Evolutionary conservation across 2,329 filamentous ascomycete genomes (phyloP).

Genomic region (Cercospora sojina): DNA sequence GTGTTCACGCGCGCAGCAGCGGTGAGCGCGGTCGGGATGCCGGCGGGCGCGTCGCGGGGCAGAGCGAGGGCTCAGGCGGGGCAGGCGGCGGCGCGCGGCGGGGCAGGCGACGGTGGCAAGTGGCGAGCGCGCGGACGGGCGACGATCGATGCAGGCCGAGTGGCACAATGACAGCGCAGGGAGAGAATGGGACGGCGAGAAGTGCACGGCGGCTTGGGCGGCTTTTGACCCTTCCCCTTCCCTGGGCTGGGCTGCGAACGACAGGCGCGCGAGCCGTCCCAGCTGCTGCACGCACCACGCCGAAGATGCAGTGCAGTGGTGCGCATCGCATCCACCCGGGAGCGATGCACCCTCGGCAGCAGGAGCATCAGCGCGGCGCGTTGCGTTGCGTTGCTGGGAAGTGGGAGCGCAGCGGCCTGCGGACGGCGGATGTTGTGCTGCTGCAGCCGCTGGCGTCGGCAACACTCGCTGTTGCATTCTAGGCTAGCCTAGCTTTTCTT

Average conservation of each 20-base stretch:
- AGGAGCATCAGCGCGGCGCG: background rate
- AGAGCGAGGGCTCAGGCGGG: background rate
- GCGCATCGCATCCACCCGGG: background rate
- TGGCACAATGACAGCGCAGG: conserved; percentile 3
- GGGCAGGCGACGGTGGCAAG: background rate
- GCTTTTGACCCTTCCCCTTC: conserved; percentile 3
- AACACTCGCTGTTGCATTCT: background rate
- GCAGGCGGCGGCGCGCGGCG: background rate
- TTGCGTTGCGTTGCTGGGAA: background rate
- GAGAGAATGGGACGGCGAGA: no score
- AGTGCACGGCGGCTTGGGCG: background rate
- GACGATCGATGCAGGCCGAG: background rate
- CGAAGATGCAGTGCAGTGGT: background rate
- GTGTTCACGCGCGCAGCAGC: background rate
- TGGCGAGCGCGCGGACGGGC: background rate
- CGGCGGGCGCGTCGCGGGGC: background rate
- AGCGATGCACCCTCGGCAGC: background rate
- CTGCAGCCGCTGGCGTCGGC: background rate
- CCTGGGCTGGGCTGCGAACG: background rate
- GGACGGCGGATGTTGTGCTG: background rate
- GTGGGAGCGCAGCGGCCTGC: background rate
- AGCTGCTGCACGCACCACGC: background rate
- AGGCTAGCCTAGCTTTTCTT: background rate
- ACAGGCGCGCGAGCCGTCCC: background rate
- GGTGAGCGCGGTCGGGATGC: background rate